A percentile compares a stretch with the other conserved stretches of the same genome.
These are phyloP conservation scores for Thymus mandschuricus DNA, from an alignment of 257 asterid genomes.

Conservation along the genomic window DNA sequence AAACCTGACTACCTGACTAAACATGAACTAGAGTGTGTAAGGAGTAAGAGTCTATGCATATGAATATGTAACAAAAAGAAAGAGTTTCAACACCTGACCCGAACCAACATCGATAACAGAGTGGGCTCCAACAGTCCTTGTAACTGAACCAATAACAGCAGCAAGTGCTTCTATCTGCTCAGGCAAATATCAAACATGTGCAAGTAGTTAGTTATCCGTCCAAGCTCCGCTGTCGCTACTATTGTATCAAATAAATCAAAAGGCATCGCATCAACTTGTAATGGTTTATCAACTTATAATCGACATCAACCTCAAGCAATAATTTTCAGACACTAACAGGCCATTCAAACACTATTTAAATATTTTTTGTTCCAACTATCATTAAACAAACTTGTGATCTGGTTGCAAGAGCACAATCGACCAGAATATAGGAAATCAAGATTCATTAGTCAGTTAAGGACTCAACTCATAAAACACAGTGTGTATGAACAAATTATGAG, in stretches of 20 bases:
- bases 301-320: slow-evolving; percentile 9
- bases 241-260: slow-evolving; percentile 13
- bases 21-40: slow-evolving; percentile 8
- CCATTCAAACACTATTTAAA: not conserved
- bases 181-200: slow-evolving; percentile 34
- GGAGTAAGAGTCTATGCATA: not conserved
- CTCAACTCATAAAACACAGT: slow-evolving; percentile 16
- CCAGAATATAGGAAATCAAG: slow-evolving; percentile 15
- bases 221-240: slow-evolving; percentile 31
- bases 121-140: slow-evolving; percentile 58
- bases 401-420: slow-evolving; percentile 22
- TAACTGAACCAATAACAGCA: slow-evolving; percentile 61
- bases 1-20: not conserved
- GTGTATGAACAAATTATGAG: not conserved
- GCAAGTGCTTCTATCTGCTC: slow-evolving; percentile 79
- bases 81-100: slow-evolving; percentile 71
- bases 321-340: not conserved
- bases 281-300: slow-evolving; percentile 6
- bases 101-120: slow-evolving; percentile 85
- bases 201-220: slow-evolving; percentile 22
- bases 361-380: slow-evolving; percentile 4
- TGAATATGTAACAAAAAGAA: slow-evolving; percentile 13
- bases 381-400: slow-evolving; percentile 16
- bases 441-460: slow-evolving; percentile 10
- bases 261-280: slow-evolving; percentile 23